These are phyloP conservation scores for Lasiodiplodia theobromae DNA, from an alignment of 2,329 filamentous ascomycete species.

Conservation along the genomic window DNA sequence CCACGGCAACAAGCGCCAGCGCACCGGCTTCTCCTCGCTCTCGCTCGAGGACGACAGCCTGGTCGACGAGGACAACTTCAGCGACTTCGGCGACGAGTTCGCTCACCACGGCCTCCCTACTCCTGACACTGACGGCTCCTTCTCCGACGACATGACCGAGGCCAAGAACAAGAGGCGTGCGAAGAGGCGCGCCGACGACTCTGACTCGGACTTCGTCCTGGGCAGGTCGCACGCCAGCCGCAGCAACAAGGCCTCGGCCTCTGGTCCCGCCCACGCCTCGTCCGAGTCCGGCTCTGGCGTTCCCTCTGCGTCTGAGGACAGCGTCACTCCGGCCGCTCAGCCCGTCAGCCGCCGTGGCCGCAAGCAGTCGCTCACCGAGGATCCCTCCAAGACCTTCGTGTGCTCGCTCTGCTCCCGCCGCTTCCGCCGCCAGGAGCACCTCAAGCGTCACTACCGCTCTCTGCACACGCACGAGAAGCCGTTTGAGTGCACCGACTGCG, in stretches of 20 bases:
- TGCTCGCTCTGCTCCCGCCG: slow-evolving; percentile 96
- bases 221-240: slow-evolving; percentile 44
- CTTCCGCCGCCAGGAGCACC: slow-evolving; percentile 96
- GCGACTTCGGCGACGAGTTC: slow-evolving; percentile 75
- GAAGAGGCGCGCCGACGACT: slow-evolving; percentile 43
- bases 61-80: slow-evolving; percentile 77
- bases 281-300: slow-evolving; percentile 53
- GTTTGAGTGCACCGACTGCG: slow-evolving; percentile 95
- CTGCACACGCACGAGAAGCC: slow-evolving; percentile 99
- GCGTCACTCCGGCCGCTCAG: slow-evolving; percentile 41
- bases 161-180: slow-evolving; percentile 34
- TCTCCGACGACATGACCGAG: slow-evolving; percentile 42
- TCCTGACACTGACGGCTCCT: slow-evolving; percentile 61
- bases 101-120: slow-evolving; percentile 68
- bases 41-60: slow-evolving; percentile 74
- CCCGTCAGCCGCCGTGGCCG: slow-evolving; percentile 89
- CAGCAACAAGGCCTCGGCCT: slow-evolving; percentile 41
- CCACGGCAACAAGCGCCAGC: slow-evolving; percentile 72
- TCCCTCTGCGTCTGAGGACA: slow-evolving; percentile 54
- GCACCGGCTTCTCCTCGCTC: slow-evolving; percentile 72
- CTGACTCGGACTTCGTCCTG: slow-evolving; percentile 44
- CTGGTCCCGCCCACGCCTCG: slow-evolving; percentile 40
- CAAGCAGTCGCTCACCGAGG: slow-evolving; percentile 97
- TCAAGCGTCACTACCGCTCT: slow-evolving; percentile 98
- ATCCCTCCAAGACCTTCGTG: slow-evolving; percentile 97